Evolutionary conservation across 2,329 filamentous ascomycete genomes (phyloP).

Genomic region (Fusarium duplospermum): DNA sequence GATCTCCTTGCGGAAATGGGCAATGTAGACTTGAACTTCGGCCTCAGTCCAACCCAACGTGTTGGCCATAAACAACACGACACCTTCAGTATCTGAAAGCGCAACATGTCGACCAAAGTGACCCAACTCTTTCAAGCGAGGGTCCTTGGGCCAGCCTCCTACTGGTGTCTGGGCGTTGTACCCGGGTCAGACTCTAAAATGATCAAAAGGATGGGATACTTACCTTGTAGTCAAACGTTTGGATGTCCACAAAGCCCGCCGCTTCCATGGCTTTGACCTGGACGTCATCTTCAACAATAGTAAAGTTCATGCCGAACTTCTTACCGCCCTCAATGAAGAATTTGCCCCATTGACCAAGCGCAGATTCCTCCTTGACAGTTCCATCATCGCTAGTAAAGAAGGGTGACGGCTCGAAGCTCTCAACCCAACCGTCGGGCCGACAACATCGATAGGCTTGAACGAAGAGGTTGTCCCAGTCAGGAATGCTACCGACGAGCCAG

Average conservation of each 20-base stretch:
- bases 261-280: neutral
- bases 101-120: neutral
- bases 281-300: neutral
- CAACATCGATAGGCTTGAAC: neutral
- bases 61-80: slow-evolving; percentile 4
- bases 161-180: neutral
- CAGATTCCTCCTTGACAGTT: neutral
- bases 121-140: neutral
- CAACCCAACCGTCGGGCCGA: neutral
- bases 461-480: neutral
- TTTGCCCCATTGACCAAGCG: neutral
- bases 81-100: neutral
- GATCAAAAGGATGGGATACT: neutral
- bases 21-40: slow-evolving; percentile 14
- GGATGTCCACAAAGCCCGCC: neutral
- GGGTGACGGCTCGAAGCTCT: neutral
- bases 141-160: neutral
- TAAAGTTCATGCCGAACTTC: neutral
- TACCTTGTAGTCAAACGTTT: neutral
- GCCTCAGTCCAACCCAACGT: neutral
- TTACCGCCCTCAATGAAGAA: neutral
- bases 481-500: neutral
- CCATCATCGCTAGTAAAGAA: neutral
- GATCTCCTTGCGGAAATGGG: slow-evolving; percentile 12
- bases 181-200: neutral